Conservation (phyloP, 2,329 filamentous ascomycete species). For the Clonostachys solani region DNA sequence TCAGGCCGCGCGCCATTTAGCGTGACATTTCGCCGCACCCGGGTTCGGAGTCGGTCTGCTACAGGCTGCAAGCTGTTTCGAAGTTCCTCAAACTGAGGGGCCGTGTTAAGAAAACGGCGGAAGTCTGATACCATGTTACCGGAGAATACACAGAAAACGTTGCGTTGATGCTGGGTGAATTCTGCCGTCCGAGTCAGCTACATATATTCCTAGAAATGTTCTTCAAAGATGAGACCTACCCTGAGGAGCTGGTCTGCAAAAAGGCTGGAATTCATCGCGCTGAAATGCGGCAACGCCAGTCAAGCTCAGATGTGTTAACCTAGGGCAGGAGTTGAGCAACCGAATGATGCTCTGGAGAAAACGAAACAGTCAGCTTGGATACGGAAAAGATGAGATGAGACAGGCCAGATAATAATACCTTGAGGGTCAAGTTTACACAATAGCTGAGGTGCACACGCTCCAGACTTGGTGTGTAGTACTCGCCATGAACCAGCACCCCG, state of each 20-base stretch:
- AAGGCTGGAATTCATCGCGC: conserved; percentile 75
- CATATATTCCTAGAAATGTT: background rate
- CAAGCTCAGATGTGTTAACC: conserved; percentile 88
- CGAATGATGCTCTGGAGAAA: conserved; percentile 73
- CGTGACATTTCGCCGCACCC: background rate
- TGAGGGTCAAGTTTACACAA: conserved; percentile 78
- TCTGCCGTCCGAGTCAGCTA: conserved; percentile 46
- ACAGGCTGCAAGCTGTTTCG: conserved; percentile 22
- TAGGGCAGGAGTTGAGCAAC: conserved; percentile 84
- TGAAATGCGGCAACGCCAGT: conserved; percentile 92
- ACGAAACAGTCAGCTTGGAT: background rate
- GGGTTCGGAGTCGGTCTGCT: background rate
- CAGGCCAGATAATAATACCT: conserved; percentile 38
- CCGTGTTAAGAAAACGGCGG: conserved; percentile 69
- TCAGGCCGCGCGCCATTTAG: background rate
- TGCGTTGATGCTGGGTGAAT: conserved; percentile 91
- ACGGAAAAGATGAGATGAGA: too few relatives aligned
- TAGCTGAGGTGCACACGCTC: conserved; percentile 97
- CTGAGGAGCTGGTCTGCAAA: conserved; percentile 79
- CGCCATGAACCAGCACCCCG: conserved; percentile 42
- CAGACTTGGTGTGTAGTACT: conserved; percentile 60
- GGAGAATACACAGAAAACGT: conserved; percentile 97
- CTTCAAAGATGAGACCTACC: conserved; percentile 39
- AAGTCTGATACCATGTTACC: conserved; percentile 76
- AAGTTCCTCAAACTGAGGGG: conserved; percentile 39